phyloP scores from a whole-genome alignment of 2,329 filamentous ascomycete species.

The Fusarium virguliforme region DNA sequence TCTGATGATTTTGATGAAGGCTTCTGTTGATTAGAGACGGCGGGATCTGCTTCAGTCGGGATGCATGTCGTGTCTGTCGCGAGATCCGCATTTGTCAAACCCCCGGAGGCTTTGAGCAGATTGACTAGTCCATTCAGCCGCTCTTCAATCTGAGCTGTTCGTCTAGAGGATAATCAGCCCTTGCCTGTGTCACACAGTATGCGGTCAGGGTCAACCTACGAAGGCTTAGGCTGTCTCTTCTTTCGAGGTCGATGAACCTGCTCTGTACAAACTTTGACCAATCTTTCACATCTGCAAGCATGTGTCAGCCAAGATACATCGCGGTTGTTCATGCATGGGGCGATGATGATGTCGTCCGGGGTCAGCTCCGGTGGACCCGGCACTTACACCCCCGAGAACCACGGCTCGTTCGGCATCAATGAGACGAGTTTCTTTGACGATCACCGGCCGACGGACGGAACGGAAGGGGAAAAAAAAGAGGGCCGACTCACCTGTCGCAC shows the following conservation, averaged over 20 bases:
- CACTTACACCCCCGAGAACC: conserved; percentile 26
- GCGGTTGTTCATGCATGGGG: conserved; percentile 32
- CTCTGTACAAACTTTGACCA: conserved; percentile 64
- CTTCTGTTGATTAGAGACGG: conserved; percentile 46
- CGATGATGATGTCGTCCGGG: conserved; percentile 14
- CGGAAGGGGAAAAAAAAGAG: background rate
- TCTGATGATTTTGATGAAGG: conserved; percentile 44
- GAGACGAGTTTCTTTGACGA: background rate
- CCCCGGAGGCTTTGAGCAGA: conserved; percentile 62
- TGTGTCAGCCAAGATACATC: conserved; percentile 30
- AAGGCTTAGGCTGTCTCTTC: conserved; percentile 66
- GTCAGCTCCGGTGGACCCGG: conserved; percentile 27
- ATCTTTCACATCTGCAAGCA: conserved; percentile 61
- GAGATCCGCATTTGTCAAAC: conserved; percentile 50
- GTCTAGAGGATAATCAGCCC: conserved; percentile 52
- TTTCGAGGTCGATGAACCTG: conserved; percentile 67
- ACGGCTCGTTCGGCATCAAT: conserved; percentile 18
- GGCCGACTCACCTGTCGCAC: conserved; percentile 62
- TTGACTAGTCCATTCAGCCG: conserved; percentile 66
- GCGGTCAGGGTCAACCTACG: conserved; percentile 58
- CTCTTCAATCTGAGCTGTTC: conserved; percentile 67
- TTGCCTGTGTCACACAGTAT: background rate
- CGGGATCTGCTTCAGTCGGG: conserved; percentile 49
- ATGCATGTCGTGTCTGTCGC: conserved; percentile 51
- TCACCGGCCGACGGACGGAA: background rate